Conservation (phyloP, 345 rosid species). For the Luvunga scandens region DNA sequence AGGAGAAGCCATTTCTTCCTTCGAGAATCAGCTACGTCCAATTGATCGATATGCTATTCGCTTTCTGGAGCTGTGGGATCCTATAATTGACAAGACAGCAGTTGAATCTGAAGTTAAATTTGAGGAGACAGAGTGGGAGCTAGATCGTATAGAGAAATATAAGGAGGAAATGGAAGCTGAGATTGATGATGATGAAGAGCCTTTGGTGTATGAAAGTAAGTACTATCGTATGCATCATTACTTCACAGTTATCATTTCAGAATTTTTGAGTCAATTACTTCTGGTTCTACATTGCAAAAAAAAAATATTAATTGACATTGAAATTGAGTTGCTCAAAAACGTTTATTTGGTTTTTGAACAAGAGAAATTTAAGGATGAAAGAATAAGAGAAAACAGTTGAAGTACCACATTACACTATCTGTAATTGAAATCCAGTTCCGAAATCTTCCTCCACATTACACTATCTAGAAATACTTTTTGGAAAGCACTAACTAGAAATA, state of each 20-base stretch:
- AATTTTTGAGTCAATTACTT: conserved; percentile 9
- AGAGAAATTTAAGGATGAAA: not conserved
- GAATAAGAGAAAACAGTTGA: not conserved
- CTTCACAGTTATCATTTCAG: not conserved
- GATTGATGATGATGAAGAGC: conserved; percentile 97
- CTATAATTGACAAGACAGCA: conserved; percentile 75
- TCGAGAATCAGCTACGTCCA: conserved; percentile 88
- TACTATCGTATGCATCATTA: conserved; percentile 13
- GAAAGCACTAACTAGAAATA: not conserved
- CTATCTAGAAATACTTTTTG: not conserved
- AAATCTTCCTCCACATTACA: not conserved
- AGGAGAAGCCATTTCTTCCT: conserved; percentile 83
- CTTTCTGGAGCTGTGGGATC: conserved; percentile 92
- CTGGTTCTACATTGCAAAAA: conserved; percentile 3
- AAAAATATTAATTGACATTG: not conserved
- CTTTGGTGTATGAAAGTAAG: conserved; percentile 96
- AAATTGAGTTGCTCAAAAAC: not conserved
- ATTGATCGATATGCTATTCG: conserved; percentile 92
- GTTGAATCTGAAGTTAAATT: conserved; percentile 65
- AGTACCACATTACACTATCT: not conserved
- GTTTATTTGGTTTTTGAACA: not conserved
- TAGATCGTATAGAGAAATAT: conserved; percentile 87
- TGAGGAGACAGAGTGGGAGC: conserved; percentile 97
- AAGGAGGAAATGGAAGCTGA: conserved; percentile 99
- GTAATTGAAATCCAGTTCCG: too few relatives aligned